A percentile compares a stretch with the other conserved stretches of the same genome.
phyloP scores from a whole-genome alignment of 2,329 filamentous ascomycete genomes.

The Pseudonectria buxi region DNA sequence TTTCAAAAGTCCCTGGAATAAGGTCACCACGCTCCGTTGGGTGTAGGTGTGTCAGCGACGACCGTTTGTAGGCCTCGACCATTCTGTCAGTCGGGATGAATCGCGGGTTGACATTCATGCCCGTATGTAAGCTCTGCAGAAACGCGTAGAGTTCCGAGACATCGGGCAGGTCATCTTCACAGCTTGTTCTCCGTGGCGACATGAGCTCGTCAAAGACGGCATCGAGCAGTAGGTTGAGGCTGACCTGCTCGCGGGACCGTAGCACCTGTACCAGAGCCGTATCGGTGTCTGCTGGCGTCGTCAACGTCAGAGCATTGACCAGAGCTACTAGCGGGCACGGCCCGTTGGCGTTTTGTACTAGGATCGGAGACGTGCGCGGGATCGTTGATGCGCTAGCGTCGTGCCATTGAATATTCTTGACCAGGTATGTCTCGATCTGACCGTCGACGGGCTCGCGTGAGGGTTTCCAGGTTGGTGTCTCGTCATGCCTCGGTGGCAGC shows the following conservation, averaged over 20 bases:
- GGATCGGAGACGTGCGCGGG: conserved; percentile 72
- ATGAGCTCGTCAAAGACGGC: conserved; percentile 92
- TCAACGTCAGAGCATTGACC: conserved; percentile 84
- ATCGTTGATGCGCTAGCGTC: conserved; percentile 55
- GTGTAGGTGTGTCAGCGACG: conserved; percentile 46
- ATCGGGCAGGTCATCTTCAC: conserved; percentile 66
- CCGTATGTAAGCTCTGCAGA: conserved; percentile 80
- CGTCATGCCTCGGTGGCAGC: conserved; percentile 31
- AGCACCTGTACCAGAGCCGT: conserved; percentile 74
- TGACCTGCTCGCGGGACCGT: conserved; percentile 77
- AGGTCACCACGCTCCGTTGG: conserved; percentile 41
- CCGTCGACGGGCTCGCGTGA: conserved; percentile 37
- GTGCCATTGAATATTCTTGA: conserved; percentile 85
- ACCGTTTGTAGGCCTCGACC: conserved; percentile 41
- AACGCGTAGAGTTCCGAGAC: conserved; percentile 84
- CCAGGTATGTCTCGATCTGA: conserved; percentile 75
- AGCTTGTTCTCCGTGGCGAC: conserved; percentile 60
- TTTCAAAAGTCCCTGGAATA: conserved; percentile 71
- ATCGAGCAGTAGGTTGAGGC: conserved; percentile 75
- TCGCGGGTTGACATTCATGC: conserved; percentile 95
- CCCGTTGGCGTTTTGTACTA: conserved; percentile 90
- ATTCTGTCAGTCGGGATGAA: conserved; percentile 58
- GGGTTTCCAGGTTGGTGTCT: conserved; percentile 28
- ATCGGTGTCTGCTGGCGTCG: conserved; percentile 59
- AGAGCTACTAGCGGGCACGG: conserved; percentile 89